Base-by-base conservation (phyloP, 1,284 basidiomycete species). In the Microbotryum intermedium region DNA sequence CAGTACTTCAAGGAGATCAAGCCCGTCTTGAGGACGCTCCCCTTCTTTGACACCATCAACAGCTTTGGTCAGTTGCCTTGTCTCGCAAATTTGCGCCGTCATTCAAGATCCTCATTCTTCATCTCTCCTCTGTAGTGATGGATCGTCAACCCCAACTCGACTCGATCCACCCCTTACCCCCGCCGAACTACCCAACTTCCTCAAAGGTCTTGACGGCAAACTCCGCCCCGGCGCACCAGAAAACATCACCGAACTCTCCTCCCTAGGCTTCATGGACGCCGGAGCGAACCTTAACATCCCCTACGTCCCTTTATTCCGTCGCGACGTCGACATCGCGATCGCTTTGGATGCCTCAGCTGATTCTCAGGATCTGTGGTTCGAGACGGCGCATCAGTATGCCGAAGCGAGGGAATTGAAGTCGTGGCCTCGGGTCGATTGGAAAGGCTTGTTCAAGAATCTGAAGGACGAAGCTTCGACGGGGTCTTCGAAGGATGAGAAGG, bases 291-390 rank as follows among this genome's bases (percentile, higher is more conserved):
- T 78, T 43, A 78, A 77, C 62, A 70, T 78, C 20, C 76, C 77
- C 4, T 78, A 77, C 60, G 75, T 77, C 52, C 76, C 76, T 1
- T 69, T 77, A 39, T 64, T 77, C 42, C 67, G 76, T 20, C 65
- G 77, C 9, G 71, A 75, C 54, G 74, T 76, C 4, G 77, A 79
- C 64, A 74, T 77, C 57, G 73, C 78, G 29, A 75, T 79, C 50
- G 76, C 77, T 16, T 69, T 78, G 10, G 77, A 78, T 60, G 77
- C 77, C 16, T 75, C 73, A 48, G 77, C 77, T 7, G 77, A 77
- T 62, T 74, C 72, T 13, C 76, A 78, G 64, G 76, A 77, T 55
- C 62, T 76, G 3, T 78, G 77, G 76, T 78, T 78, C 66, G 72
- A 71, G 50, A 71, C 76, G 6, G 77, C 77, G 23, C 73, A 76